Evolutionary conservation across 306 rosid species (phyloP).

Genomic region (Boehmeria nivea): DNA sequence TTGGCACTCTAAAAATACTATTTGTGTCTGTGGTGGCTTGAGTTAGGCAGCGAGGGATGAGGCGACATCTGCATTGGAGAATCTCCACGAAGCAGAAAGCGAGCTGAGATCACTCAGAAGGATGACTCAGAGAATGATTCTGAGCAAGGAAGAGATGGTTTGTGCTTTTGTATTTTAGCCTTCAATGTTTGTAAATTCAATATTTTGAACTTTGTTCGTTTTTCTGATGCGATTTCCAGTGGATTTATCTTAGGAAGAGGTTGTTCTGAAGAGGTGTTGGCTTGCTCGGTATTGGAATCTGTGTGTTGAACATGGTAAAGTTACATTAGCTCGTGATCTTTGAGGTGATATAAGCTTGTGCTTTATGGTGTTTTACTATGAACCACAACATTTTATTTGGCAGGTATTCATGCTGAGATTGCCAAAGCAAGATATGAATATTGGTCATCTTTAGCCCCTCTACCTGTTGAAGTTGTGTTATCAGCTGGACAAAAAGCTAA

Average conservation of each 20-base stretch:
- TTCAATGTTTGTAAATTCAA: background rate
- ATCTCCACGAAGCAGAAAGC: slow-evolving; percentile 49
- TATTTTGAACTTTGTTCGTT: slow-evolving; percentile 8
- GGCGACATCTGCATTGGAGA: slow-evolving; percentile 50
- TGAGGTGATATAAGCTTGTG: background rate
- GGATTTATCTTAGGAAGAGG: slow-evolving; percentile 74
- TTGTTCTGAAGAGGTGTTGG: slow-evolving; percentile 94
- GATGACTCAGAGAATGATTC: slow-evolving; percentile 72
- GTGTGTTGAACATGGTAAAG: slow-evolving; percentile 63
- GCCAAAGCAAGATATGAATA: slow-evolving; percentile 60
- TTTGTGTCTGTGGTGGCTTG: background rate
- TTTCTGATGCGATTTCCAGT: slow-evolving; percentile 26
- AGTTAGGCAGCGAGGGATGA: slow-evolving; percentile 58
- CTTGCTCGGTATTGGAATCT: slow-evolving; percentile 89
- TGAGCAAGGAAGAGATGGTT: slow-evolving; percentile 85
- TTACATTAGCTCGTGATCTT: slow-evolving; percentile 14
- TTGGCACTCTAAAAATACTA: background rate
- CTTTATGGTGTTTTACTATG: background rate
- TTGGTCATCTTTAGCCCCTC: slow-evolving; percentile 71
- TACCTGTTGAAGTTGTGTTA: slow-evolving; percentile 60
- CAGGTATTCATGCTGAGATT: slow-evolving; percentile 80
- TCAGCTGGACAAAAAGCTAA: slow-evolving; percentile 80
- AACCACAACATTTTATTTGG: slow-evolving; percentile 20
- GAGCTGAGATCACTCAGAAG: slow-evolving; percentile 42
- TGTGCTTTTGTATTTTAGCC: slow-evolving; percentile 7